Percentiles rank a stretch among this genome's conserved stretches.
These are phyloP conservation scores for Colletotrichum shisoi DNA, from an alignment of 2,329 filamentous ascomycete genomes.

Conservation along the genomic window DNA sequence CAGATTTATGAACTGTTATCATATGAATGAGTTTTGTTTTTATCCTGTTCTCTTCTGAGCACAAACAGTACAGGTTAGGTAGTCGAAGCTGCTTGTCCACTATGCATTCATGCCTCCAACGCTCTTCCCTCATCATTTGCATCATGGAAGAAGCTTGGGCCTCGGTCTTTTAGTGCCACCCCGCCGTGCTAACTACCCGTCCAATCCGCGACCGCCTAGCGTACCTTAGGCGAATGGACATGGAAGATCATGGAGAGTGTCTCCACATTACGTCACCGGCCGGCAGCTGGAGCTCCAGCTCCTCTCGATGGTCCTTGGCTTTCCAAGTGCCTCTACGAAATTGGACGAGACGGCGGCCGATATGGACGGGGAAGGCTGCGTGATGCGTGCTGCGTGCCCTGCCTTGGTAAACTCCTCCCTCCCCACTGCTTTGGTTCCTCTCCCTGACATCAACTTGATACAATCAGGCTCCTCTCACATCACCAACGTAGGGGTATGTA, in stretches of 20 bases:
- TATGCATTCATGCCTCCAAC: not conserved
- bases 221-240: conserved; percentile 16
- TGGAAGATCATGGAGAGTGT: conserved; percentile 16
- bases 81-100: no score
- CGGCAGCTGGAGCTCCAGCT: conserved; percentile 28
- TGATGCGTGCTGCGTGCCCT: not conserved
- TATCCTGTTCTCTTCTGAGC: no score
- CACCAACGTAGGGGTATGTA: not conserved
- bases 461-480: conserved; percentile 1
- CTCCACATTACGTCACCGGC: conserved; percentile 35
- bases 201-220: conserved; percentile 31
- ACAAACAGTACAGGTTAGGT: no score
- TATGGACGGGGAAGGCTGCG: not conserved
- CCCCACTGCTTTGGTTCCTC: not conserved
- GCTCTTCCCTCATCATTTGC: not conserved
- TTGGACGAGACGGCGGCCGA: not conserved
- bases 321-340: conserved; percentile 3
- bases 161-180: not conserved
- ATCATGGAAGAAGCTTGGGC: conserved; percentile 27
- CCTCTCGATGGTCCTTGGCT: conserved; percentile 4
- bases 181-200: conserved; percentile 19
- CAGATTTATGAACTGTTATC: no score
- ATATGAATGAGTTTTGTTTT: no score
- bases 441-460: conserved; percentile 33
- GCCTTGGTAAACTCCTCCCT: conserved; percentile 5